Conservation (phyloP, 148 eudicot species). For the Drosera capensis region DNA sequence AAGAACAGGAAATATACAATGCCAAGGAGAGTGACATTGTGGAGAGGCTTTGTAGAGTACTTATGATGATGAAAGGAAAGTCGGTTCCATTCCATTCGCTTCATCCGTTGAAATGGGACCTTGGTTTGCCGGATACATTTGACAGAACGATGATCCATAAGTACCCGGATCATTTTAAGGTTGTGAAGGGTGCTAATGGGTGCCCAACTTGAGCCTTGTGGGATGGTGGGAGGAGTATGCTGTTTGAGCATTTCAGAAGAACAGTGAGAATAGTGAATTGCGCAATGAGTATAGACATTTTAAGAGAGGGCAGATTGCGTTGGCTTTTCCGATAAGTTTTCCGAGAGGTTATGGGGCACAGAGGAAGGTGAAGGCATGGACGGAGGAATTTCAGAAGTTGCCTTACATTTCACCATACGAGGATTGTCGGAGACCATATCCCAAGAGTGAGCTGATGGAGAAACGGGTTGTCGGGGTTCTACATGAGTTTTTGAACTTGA, state of each 20-base stretch:
- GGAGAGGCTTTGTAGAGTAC: slow-evolving; percentile 31
- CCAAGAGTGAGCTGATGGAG: not conserved
- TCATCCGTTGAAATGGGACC: slow-evolving; percentile 55
- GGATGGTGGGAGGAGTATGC: slow-evolving; percentile 47
- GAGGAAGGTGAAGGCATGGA: slow-evolving; percentile 3
- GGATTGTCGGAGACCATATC: slow-evolving; percentile 6
- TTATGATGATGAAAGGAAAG: slow-evolving; percentile 47
- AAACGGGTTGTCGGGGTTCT: not conserved
- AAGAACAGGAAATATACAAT: slow-evolving; percentile 26
- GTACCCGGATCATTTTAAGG: not conserved
- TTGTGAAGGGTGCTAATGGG: slow-evolving; percentile 24
- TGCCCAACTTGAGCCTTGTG: slow-evolving; percentile 30
- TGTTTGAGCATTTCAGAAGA: slow-evolving; percentile 44
- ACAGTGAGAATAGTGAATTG: slow-evolving; percentile 16
- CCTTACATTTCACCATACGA: not conserved
- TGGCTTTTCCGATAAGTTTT: not conserved
- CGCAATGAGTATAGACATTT: not conserved
- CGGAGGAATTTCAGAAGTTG: not conserved
- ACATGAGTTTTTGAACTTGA: not conserved
- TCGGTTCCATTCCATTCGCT: slow-evolving; percentile 30
- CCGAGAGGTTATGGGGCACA: slow-evolving; percentile 64
- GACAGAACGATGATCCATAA: not conserved
- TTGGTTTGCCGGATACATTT: slow-evolving; percentile 65
- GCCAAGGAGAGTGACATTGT: slow-evolving; percentile 26
- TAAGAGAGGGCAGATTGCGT: not conserved